Evolutionary conservation across 2,329 filamentous ascomycete species (phyloP).

Genomic region (Pyrenophora teres): DNA sequence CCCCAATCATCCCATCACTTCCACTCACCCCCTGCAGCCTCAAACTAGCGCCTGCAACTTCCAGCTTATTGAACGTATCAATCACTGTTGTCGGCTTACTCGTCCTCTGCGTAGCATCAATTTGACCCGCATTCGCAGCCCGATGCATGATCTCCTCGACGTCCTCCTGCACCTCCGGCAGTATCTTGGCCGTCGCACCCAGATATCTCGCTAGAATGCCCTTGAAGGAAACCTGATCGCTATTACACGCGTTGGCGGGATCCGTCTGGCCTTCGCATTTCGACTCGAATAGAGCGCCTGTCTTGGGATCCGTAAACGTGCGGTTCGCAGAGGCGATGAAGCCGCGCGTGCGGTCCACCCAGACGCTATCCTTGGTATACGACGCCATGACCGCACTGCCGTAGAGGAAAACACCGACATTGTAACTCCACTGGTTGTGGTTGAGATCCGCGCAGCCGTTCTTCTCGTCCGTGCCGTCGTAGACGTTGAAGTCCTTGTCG

Average conservation of each 20-base stretch:
- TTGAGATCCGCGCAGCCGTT: constrained; percentile 51
- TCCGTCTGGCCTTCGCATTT: constrained; percentile 62
- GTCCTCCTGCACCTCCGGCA: constrained; percentile 23
- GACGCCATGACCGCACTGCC: constrained; percentile 44
- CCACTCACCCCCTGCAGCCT: constrained; percentile 21
- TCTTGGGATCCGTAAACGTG: constrained; percentile 28
- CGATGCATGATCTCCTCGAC: constrained; percentile 17
- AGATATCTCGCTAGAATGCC: constrained; percentile 35
- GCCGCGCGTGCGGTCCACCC: constrained; percentile 37
- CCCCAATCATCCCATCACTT: constrained; percentile 21
- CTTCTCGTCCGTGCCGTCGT: constrained; percentile 54
- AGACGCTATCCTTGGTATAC: constrained; percentile 24
- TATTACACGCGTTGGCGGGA: constrained; percentile 56
- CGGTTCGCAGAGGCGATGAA: constrained; percentile 39
- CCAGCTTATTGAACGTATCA: constrained; percentile 21
- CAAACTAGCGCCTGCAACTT: constrained; percentile 25
- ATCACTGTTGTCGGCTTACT: constrained; percentile 11
- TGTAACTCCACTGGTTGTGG: constrained; percentile 54
- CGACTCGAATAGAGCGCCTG: constrained; percentile 55
- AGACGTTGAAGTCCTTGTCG: constrained; percentile 55
- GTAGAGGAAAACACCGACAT: constrained; percentile 61
- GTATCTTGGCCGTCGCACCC: constrained; percentile 28
- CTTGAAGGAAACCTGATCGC: constrained; percentile 73
- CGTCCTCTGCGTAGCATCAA: constrained; percentile 4
- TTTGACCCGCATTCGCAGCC: constrained; percentile 17